phyloP scores from a whole-genome alignment of 306 rosid species.

The Fagus crenata region DNA sequence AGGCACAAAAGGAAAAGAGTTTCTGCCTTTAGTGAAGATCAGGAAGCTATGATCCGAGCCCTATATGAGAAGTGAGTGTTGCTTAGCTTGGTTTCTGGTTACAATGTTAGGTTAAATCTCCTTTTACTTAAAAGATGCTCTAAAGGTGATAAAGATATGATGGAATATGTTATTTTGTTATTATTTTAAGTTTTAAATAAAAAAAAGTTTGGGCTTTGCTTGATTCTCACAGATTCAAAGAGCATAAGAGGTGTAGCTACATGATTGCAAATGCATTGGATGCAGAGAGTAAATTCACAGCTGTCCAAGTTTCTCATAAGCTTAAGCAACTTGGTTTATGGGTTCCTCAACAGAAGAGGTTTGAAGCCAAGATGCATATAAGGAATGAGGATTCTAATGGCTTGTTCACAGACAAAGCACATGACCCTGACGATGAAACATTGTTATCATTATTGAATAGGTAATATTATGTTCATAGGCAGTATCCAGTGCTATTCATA shows the following conservation, averaged over 20 bases:
- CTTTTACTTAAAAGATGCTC: conserved; percentile 8
- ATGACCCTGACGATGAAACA: conserved; percentile 70
- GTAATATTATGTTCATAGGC: conserved; percentile 34
- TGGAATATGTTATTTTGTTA: not conserved
- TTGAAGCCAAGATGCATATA: conserved; percentile 27
- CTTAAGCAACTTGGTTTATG: conserved; percentile 84
- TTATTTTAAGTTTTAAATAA: not conserved
- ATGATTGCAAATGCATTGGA: conserved; percentile 88
- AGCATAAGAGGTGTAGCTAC: conserved; percentile 70
- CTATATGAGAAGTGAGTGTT: conserved; percentile 81
- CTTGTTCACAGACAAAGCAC: conserved; percentile 29
- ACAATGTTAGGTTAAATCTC: conserved; percentile 22
- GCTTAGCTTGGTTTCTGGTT: conserved; percentile 30
- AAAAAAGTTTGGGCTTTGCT: not conserved
- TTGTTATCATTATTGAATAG: conserved; percentile 60
- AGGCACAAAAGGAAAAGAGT: conserved; percentile 73
- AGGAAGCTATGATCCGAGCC: conserved; percentile 65
- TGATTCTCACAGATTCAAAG: conserved; percentile 60
- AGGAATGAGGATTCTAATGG: conserved; percentile 45
- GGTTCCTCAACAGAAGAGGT: conserved; percentile 52
- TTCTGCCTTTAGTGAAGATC: conserved; percentile 64
- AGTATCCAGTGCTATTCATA: not conserved
- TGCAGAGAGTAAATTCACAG: conserved; percentile 55
- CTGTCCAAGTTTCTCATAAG: conserved; percentile 75
- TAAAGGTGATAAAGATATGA: not conserved